A percentile compares a stretch with the other conserved stretches of the same genome.
Conservation (phyloP, 805 yeast species). For the Ogataea salicorniae region DNA sequence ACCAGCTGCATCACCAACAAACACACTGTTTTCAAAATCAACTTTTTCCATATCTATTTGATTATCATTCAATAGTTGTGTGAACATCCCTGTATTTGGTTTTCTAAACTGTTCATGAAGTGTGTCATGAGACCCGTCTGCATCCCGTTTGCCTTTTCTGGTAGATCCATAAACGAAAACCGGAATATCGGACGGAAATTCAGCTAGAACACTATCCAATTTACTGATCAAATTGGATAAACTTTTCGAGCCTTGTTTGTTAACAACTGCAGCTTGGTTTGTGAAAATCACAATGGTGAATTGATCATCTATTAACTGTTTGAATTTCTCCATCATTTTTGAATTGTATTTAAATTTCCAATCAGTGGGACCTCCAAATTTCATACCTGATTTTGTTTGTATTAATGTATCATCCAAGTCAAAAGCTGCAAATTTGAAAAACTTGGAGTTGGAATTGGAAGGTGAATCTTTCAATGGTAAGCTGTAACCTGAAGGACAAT, state of each 20-base stretch:
- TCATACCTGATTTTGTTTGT: constrained; percentile 54
- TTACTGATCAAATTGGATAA: constrained; percentile 36
- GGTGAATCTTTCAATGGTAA: no score
- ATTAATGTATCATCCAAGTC: constrained; percentile 84
- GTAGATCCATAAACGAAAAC: constrained; percentile 61
- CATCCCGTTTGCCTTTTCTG: constrained; percentile 38
- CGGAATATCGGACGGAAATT: constrained; percentile 18
- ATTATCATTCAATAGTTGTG: constrained; percentile 40
- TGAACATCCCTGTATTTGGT: constrained; percentile 79
- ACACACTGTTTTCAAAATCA: constrained; percentile 46
- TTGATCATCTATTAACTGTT: constrained; percentile 14
- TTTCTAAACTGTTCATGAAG: constrained; percentile 50
- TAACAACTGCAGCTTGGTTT: constrained; percentile 73
- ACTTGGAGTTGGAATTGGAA: neutral
- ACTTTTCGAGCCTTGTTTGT: constrained; percentile 32
- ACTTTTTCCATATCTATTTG: constrained; percentile 24
- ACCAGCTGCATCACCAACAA: constrained; percentile 98
- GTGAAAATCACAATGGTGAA: constrained; percentile 62
- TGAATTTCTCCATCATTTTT: constrained; percentile 22
- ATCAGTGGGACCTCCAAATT: constrained; percentile 56
- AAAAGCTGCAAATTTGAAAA: constrained; percentile 57
- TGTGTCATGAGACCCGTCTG: constrained; percentile 24
- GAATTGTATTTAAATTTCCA: constrained; percentile 57
- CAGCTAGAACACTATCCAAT: constrained; percentile 34
- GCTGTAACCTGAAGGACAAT: neutral